Evolutionary conservation across 768 basidiomycete genomes (phyloP), one percentile per base, ranked within the genome.

Genomic region (Erythrobasidium yunnanense): DNA sequence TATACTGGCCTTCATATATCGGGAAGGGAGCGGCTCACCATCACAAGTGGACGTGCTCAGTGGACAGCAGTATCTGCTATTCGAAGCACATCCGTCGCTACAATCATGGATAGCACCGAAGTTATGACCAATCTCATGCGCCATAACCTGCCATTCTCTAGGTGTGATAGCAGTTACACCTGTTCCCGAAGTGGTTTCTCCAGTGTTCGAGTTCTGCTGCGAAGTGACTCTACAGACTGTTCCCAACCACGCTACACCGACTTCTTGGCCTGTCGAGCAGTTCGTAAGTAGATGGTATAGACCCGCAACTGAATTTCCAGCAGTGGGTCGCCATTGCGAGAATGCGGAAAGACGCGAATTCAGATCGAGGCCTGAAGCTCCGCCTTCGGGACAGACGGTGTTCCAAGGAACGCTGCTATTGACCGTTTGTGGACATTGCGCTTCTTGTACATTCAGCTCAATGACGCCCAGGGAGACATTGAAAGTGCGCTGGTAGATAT

Each of bases 241-340:
- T 22, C 81, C 87, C 1, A 93, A 81, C 89, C 88, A 90, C 2
- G 89, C 89, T 52, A 91, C 88, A 22, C 89, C 90, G 56, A 71
- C 67, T 76, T 88, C 87, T 8, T 83, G 81, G n/a, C 86, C 86
- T 7, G 85, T 85, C 2, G 85, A 83, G 70, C 87, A 88, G 25
- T 84, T 84, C 69, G 86, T 88, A 85, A 91, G 86, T 13, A 91
- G 78, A 77, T 90, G 89, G 87, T 88, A 91, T 30, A 93, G 79
- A 1, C 89, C 90, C 22, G 81, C 83, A 18, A 83, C 88, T 13
- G 54, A 47, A n/a, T 80, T 76, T 5, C 85, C 82, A 70, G 84
- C 85, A 47, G 77, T 72, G 0, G 88, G 88, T 66, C 90, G 80
- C 89, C 89, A 93, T 67, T 83, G 78, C 3, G 86, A 87, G 76